Base-by-base conservation (phyloP, 2,329 filamentous ascomycete genomes). In the Beauveria sp. region DNA sequence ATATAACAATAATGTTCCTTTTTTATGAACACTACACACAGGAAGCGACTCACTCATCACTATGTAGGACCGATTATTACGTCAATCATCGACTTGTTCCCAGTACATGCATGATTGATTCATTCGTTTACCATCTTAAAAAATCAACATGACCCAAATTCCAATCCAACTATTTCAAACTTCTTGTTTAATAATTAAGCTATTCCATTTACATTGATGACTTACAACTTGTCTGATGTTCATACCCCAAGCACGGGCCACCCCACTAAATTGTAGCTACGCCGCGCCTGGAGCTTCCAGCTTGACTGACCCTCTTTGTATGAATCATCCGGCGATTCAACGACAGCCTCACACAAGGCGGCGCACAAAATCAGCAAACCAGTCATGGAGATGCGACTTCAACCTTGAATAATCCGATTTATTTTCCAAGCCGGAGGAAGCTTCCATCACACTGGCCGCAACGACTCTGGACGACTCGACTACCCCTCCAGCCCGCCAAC, bases 301-400 rank as follows among this genome's bases (percentile, higher is more conserved):
- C 57, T 54, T 41, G 50, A 20, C 24, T 70, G 52, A 50, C 47
- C 51, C 46, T 57, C 46, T 57, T 57, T 51, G 59, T 56, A 55
- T 62, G 61, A 62, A 59, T 62, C 61, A 62, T 62, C 55, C 61
- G 55, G 61, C 50, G 51, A 54, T 48, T 54, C 50, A 47, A 47
- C 41, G 9, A 60, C 46, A 53, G 57, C 57, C 57, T 59, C 48
- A 34, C 28, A 24, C 18, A 22, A 59, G 26, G 14, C 20, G 10
- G 44, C 55, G 8, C 37, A 47, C 37, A 59, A 26, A 41, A 44
- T 28, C 48, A 26, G n/a, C 30, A 59, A 9, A 37, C 18, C 16
- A 54, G 30, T 30, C 57, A 60, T 60, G 57, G 40, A 60, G 41
- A 47, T 40, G n/a, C 57, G 57, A 47, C 41, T 60, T 54, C 57